Conservation (phyloP, 2,329 filamentous ascomycete species). For the Colletotrichum nymphaeae region DNA sequence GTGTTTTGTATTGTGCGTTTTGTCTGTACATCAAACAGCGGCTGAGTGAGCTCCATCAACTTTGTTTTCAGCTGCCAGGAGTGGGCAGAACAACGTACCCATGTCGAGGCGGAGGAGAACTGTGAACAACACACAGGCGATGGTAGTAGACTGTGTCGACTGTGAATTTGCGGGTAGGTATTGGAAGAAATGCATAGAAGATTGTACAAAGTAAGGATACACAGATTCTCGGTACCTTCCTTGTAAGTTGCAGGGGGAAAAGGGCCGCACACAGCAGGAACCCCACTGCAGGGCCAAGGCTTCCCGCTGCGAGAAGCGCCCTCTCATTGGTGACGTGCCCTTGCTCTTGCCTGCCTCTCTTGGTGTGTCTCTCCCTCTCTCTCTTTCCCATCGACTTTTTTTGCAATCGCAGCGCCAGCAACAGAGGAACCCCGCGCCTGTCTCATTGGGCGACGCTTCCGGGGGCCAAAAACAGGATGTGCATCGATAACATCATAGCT, state of each 20-base stretch:
- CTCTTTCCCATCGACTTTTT: neutral
- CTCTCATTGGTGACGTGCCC: neutral
- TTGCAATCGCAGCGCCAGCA: neutral
- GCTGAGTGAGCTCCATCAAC: conserved; percentile 7
- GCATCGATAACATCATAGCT: conserved; percentile 36
- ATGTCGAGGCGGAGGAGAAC: neutral
- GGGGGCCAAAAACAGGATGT: conserved; percentile 32
- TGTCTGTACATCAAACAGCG: conserved; percentile 6
- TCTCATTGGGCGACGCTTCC: conserved; percentile 31
- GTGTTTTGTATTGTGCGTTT: neutral
- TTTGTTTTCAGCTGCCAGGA: conserved; percentile 8
- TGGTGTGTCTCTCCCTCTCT: neutral
- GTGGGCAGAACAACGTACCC: neutral
- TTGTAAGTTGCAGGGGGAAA: neutral
- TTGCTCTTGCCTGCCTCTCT: no score
- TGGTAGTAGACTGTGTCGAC: no score
- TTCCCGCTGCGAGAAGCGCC: conserved; percentile 3
- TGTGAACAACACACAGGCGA: no score
- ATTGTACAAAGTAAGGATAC: neutral
- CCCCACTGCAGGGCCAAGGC: conserved; percentile 5
- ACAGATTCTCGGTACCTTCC: no score
- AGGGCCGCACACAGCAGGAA: conserved; percentile 1
- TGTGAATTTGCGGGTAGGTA: neutral
- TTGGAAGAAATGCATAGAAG: neutral
- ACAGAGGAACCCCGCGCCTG: conserved; percentile 21